Percentiles rank a stretch among this genome's conserved stretches.
Evolutionary conservation across 1,284 basidiomycete species (phyloP).

Genomic region (Jaminaea rosea): DNA sequence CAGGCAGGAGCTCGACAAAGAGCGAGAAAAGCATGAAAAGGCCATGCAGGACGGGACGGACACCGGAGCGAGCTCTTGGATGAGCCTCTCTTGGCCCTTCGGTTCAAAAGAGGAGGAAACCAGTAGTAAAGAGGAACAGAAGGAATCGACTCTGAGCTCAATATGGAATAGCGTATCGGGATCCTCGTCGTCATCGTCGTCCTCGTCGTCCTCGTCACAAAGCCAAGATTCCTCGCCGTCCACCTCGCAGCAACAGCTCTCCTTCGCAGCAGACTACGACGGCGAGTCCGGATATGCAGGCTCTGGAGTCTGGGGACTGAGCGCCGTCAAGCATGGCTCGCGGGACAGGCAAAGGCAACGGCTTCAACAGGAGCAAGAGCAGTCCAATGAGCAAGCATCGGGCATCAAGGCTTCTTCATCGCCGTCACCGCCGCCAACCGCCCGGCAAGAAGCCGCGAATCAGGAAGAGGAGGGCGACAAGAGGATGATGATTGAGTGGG

Average conservation of each 20-base stretch:
- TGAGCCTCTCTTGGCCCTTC: not conserved
- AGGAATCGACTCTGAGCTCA: too few relatives aligned
- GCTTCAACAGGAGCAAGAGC: not conserved
- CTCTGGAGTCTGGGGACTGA: conserved; percentile 44
- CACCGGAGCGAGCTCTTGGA: not conserved
- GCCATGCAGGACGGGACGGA: conserved; percentile 3
- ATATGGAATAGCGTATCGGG: too few relatives aligned
- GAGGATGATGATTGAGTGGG: conserved; percentile 35
- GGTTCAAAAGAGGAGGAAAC: conserved; percentile 1
- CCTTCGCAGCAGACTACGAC: conserved; percentile 23
- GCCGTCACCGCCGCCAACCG: too few relatives aligned
- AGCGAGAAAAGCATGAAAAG: conserved; percentile 8
- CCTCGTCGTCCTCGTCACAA: not conserved
- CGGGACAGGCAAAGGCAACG: not conserved
- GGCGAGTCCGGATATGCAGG: conserved; percentile 42
- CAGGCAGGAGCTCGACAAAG: conserved; percentile 30
- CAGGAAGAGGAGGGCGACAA: conserved; percentile 29
- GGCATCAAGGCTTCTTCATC: not conserved
- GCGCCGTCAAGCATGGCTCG: conserved; percentile 14
- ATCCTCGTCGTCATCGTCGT: not conserved
- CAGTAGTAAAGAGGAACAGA: not conserved
- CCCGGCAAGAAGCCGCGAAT: conserved; percentile 13
- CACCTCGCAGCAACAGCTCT: not conserved
- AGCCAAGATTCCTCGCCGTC: not conserved
- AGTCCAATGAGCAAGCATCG: not conserved